Evolutionary conservation across 805 yeast genomes (phyloP).

Genomic region (Nakazawaea siamensis): DNA sequence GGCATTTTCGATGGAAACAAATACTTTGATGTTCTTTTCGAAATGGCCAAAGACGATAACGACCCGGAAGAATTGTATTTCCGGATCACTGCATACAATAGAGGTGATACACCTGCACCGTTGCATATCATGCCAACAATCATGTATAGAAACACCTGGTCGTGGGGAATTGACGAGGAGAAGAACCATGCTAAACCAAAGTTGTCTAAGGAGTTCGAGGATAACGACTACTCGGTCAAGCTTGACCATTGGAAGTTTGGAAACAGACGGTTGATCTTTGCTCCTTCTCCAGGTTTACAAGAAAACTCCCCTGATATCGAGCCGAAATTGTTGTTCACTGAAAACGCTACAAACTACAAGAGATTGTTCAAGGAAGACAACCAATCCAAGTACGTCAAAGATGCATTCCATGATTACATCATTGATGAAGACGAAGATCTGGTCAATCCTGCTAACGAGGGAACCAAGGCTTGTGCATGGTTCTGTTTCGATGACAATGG

Average conservation of each 20-base stretch:
- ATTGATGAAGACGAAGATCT: constrained; percentile 51
- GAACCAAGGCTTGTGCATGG: constrained; percentile 85
- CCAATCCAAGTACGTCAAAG: constrained; percentile 59
- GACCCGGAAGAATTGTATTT: constrained; percentile 76
- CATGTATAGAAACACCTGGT: constrained; percentile 84
- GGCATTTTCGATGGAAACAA: constrained; percentile 61
- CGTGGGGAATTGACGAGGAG: constrained; percentile 66
- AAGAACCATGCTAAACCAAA: constrained; percentile 40
- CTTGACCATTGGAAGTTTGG: constrained; percentile 68
- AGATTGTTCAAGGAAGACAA: constrained; percentile 60
- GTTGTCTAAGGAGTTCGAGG: constrained; percentile 29
- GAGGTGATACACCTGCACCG: constrained; percentile 81
- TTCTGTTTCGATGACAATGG: constrained; percentile 69
- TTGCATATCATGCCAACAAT: constrained; percentile 80
- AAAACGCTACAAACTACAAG: constrained; percentile 75
- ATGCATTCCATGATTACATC: constrained; percentile 83
- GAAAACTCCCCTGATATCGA: constrained; percentile 57
- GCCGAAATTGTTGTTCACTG: constrained; percentile 75
- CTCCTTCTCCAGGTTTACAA: constrained; percentile 75
- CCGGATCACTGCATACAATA: constrained; percentile 80
- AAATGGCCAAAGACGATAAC: constrained; percentile 79
- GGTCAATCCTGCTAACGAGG: constrained; percentile 61
- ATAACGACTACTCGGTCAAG: constrained; percentile 39
- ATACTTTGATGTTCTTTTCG: constrained; percentile 83
- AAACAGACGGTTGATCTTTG: constrained; percentile 54